A percentile compares a stretch with the other conserved stretches of the same genome.
Evolutionary conservation across 176 grass and related monocot species (phyloP).

Genomic region (Juncus effusus): DNA sequence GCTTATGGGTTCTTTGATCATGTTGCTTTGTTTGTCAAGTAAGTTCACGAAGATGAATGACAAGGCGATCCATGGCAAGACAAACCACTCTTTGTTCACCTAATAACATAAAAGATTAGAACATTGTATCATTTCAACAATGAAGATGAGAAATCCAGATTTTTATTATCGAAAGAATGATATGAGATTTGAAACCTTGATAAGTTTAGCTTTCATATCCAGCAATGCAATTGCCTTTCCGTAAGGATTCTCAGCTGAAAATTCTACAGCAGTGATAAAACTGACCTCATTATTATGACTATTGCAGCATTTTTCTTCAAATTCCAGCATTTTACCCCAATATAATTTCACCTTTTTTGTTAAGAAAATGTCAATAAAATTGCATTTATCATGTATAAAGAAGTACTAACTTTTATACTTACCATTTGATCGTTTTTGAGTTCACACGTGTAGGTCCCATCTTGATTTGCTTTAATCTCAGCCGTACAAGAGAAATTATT

Average conservation of each 20-base stretch:
- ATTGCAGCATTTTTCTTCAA: slow-evolving; percentile 45
- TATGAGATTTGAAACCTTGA: slow-evolving; percentile 37
- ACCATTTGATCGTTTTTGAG: slow-evolving; percentile 52
- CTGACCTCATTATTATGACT: slow-evolving; percentile 16
- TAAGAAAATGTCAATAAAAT: neutral
- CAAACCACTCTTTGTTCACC: slow-evolving; percentile 50
- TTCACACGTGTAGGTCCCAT: slow-evolving; percentile 35
- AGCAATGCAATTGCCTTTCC: slow-evolving; percentile 56
- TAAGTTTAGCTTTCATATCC: slow-evolving; percentile 41
- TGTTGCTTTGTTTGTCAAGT: neutral
- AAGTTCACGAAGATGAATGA: slow-evolving; percentile 22
- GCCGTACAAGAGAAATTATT: slow-evolving; percentile 35
- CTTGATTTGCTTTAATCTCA: slow-evolving; percentile 30
- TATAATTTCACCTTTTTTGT: slow-evolving; percentile 62
- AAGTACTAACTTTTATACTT: slow-evolving; percentile 11
- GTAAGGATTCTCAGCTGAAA: slow-evolving; percentile 52
- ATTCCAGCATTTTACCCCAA: slow-evolving; percentile 50
- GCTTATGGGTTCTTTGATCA: too few relatives aligned
- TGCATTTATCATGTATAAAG: slow-evolving; percentile 1
- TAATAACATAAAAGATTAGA: slow-evolving; percentile 1
- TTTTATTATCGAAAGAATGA: neutral
- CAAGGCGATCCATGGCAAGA: slow-evolving; percentile 41
- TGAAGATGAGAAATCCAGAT: neutral
- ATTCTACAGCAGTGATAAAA: slow-evolving; percentile 54
- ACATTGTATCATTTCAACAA: neutral